A percentile compares a stretch with the other conserved stretches of the same genome.
Conservation (phyloP, 2,329 filamentous ascomycete genomes). For the Aureobasidium musti region DNA sequence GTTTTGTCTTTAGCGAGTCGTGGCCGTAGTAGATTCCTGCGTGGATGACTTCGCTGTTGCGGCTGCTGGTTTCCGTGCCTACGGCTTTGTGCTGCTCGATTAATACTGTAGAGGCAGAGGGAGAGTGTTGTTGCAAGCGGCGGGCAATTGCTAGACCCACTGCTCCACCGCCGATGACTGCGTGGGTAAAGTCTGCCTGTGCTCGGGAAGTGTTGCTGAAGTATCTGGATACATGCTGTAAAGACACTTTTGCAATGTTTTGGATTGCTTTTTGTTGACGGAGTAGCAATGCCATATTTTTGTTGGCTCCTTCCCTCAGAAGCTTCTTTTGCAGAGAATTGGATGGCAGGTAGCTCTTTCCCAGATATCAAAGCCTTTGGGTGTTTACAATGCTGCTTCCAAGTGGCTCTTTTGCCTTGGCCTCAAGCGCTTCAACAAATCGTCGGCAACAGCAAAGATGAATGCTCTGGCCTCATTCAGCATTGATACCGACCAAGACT, state of each 20-base stretch:
- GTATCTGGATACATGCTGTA: background rate
- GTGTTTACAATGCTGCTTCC: background rate
- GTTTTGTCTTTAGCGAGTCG: constrained; percentile 72
- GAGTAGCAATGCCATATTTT: background rate
- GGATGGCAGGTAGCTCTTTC: background rate
- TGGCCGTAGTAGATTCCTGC: constrained; percentile 88
- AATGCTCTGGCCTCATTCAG: background rate
- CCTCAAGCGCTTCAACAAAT: too few species aligned
- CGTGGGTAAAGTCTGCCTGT: constrained; percentile 64
- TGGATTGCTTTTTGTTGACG: background rate
- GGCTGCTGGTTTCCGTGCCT: constrained; percentile 83
- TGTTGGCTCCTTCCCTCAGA: background rate
- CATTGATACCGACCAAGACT: background rate
- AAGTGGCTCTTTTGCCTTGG: background rate
- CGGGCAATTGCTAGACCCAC: constrained; percentile 80
- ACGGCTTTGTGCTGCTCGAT: constrained; percentile 75
- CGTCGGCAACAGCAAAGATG: background rate
- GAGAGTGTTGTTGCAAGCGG: constrained; percentile 58
- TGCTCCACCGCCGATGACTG: constrained; percentile 68
- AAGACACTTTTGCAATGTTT: background rate
- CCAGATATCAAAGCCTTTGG: background rate
- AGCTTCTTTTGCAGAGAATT: too few species aligned
- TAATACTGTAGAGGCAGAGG: constrained; percentile 64
- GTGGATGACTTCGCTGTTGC: constrained; percentile 96
- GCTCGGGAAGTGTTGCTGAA: constrained; percentile 49